Evolutionary conservation across 495 filamentous ascomycete genomes (phyloP), one percentile per base, ranked within the genome.

Genomic region (Hyaloscypha finlandica): DNA sequence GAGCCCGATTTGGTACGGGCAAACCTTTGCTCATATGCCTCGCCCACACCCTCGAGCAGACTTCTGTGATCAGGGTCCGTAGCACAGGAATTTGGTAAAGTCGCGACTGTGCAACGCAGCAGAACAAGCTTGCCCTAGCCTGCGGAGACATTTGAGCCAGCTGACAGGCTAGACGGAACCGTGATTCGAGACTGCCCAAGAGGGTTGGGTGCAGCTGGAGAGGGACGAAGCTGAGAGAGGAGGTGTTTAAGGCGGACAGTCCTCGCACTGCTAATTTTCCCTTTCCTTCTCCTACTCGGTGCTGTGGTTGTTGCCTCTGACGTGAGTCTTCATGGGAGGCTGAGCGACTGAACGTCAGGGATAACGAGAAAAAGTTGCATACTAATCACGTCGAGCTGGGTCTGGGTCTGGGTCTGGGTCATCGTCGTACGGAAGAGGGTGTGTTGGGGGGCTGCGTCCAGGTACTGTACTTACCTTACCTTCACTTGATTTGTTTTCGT

Each of bases 101-200:
- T 48, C 29, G 59, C 37, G 59, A 48, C 20, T 48, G 59, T 42
- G 22, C 59, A 61, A 61, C 59, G n/a, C 59, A 61, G 48, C 59
- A 48, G 8, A 45, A 8, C 8, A 35, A 48, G 9, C 22, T 42
- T 45, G 4, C 8, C 16, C 33, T 33, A 61, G 37, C 59, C 37
- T 20, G 12, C 59, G 33, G 37, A 61, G 37, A 8, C 8, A 37
- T 8, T 20, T 8, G 30, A 32, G 29, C 20, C 58, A 31, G 59
- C 59, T 61, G 59, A 61, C 37, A 61, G 20, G 1, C 35, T 1
- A 29, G 48, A 48, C 59, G 33, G 59, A 9, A 32, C 37, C 20
- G 35, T 61, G 59, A 61, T 61, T 61, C 59, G 33, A 61, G 59
- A 42, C 19, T 25, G n/a, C 31, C 37, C 20, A 45, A 29, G n/a